Evolutionary conservation across 1,139 yeast species (phyloP).

Genomic region (Debaryomyces robertsiae): DNA sequence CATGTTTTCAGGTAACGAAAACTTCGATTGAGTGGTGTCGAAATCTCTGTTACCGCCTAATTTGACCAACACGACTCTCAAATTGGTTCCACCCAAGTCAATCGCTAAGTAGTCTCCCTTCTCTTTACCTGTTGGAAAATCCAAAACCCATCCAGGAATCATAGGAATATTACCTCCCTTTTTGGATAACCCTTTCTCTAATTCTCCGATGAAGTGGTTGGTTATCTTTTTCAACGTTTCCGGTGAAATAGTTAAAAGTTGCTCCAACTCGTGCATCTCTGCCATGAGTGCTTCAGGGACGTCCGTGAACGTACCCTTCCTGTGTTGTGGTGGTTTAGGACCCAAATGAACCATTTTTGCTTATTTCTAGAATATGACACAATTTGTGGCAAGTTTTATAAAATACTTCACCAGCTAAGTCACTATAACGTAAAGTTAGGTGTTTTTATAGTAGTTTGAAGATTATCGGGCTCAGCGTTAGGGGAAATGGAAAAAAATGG

Average conservation of each 20-base stretch:
- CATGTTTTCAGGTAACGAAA: conserved; percentile 68
- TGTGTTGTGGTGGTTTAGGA: conserved; percentile 79
- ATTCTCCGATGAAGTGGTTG: conserved; percentile 62
- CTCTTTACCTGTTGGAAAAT: conserved; percentile 89
- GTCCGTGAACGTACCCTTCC: conserved; percentile 79
- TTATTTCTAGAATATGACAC: conserved; percentile 1
- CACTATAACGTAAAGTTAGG: too few relatives aligned
- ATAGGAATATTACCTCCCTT: conserved; percentile 87
- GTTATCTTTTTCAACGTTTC: conserved; percentile 66
- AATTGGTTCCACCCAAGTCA: conserved; percentile 94
- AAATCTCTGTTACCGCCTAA: conserved; percentile 78
- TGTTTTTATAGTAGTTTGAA: too few relatives aligned
- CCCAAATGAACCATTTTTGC: conserved; percentile 75
- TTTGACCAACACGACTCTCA: conserved; percentile 84
- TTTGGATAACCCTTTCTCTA: conserved; percentile 76
- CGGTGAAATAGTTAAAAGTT: conserved; percentile 62
- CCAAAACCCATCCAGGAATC: conserved; percentile 97
- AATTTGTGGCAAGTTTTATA: too few relatives aligned
- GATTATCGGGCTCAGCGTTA: too few relatives aligned
- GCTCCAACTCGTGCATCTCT: conserved; percentile 61
- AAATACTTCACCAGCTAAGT: too few relatives aligned
- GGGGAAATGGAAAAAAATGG: too few relatives aligned
- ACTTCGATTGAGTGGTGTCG: conserved; percentile 82
- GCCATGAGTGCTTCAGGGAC: conserved; percentile 66
- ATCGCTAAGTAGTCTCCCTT: conserved; percentile 87